Base-by-base conservation (phyloP, 2,329 filamentous ascomycete species). In the Sarocladium oryzae region DNA sequence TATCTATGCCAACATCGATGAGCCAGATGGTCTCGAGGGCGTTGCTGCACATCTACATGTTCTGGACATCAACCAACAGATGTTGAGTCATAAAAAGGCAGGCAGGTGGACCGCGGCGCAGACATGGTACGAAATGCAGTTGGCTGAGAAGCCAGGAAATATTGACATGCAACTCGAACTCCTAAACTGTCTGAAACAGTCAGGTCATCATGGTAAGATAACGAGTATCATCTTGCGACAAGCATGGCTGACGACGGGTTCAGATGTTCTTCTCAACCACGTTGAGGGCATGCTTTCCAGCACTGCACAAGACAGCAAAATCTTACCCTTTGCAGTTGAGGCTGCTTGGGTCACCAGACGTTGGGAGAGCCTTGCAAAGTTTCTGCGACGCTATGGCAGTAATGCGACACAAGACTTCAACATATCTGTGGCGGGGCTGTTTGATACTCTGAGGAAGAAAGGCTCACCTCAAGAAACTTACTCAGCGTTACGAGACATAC, bases 1-100 rank as follows among this genome's bases (percentile, higher is more conserved):
- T 50, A 96, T 99, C 16, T 99, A 99, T 66, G 89, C 89, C 1
- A 88, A 96, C 59, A 97, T 99, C 54, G 93, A 99, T 61, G 93
- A 99, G 60, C 95, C 93, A 0, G 93, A 99, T 66, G 91, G 92
- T 1, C 84, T 99, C 30, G 91, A 97, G 63, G 93, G 93, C 2
- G 92, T 99, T 54, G 95, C 92, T 1, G 84, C 89, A 18, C 87
- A 93, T 63, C 74, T 97, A 2, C 86, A 87, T 53, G 82, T 90
- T 10, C 73, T 97, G n/a, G 88, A 95, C 57, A 85, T 96, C 48
- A 88, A 96, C 54, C 92, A 96, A 64, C 91, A 97, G 64, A 86
- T 96, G 28, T 76, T 96, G 51, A 89, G 95, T 60, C 90, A 99
- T 68, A 83, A 88, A 52, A 97, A 96, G 66, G 88, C 91, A 18